Evolutionary conservation across 2,329 filamentous ascomycete species (phyloP), one percentile per base, ranked within the genome.

Genomic region (Talaromyces pinophilus): DNA sequence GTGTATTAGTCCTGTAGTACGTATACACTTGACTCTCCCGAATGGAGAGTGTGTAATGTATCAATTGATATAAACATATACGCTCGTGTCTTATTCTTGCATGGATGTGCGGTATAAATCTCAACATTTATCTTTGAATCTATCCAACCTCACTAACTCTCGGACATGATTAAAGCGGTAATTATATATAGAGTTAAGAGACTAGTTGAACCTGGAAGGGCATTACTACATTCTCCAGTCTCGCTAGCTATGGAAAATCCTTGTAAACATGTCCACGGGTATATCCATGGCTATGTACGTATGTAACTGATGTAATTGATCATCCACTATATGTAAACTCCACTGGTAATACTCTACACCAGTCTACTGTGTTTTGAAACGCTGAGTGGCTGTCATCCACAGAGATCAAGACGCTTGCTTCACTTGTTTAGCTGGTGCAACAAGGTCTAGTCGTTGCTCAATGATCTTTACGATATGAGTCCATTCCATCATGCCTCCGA

Each of bases 401-500:
- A 57, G 17, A 1, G 2, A 6, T 38, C n/a, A 15, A 54, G 25
- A 30, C 25, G 25, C 7, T 15, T 3, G 50, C 19, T 35, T 33
- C 17, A 28, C 17, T 35, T 30, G 22, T 5, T 57, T 19, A 4
- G 11, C 8, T 17, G 33, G 33, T 22, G 8, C 30, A 33, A 35
- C 19, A 38, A 66, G 50, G n/a, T 11, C 52, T 35, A 67, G 48
- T 44, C 63, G 46, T 40, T 83, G 75, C 74, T 91, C 86, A 62
- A 93, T 85, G 1, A 86, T 81, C 10, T 76, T 75, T 10, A 95
- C 91, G 75, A 97, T 90, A 66, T 89, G 85, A 66, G 81, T 85
- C 91, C 92, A 96, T 62, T 92, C 87, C 74, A 85, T 87, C 93
- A 97, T 97, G 1, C 88, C 93, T 3, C 93, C 93, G 48, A 86